Evolutionary conservation across 2,329 filamentous ascomycete species (phyloP).

Genomic region (Samsoniella hepiali): DNA sequence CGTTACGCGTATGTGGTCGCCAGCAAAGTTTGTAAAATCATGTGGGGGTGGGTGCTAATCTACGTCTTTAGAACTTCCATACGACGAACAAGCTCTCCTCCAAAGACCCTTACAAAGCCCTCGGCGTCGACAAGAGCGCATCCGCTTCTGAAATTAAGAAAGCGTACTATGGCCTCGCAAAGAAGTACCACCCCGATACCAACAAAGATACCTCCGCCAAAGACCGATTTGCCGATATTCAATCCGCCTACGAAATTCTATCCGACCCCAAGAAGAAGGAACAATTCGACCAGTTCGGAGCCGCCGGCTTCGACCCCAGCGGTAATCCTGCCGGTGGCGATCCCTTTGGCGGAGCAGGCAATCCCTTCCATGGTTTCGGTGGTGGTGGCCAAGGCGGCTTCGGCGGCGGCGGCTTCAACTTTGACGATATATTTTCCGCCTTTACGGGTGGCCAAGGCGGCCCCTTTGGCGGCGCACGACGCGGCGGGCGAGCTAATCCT

Average conservation of each 20-base stretch:
- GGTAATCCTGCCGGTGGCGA: constrained; percentile 59
- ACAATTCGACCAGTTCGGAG: constrained; percentile 86
- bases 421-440: constrained; percentile 91
- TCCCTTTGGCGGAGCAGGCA: constrained; percentile 61
- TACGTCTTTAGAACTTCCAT: constrained; percentile 52
- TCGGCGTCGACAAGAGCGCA: constrained; percentile 82
- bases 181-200: constrained; percentile 96
- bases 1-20: constrained; percentile 29
- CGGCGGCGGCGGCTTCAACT: constrained; percentile 82
- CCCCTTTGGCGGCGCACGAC: constrained; percentile 50
- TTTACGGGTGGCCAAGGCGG: constrained; percentile 60
- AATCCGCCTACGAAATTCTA: constrained; percentile 89
- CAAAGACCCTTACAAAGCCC: constrained; percentile 80
- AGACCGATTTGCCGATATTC: constrained; percentile 89
- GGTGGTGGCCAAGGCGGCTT: constrained; percentile 64
- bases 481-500: constrained; percentile 55
- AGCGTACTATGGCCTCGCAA: constrained; percentile 94
- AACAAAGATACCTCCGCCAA: constrained; percentile 95
- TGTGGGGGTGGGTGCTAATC: constrained; percentile 11
- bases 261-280: constrained; percentile 92
- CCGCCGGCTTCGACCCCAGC: constrained; percentile 80
- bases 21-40: background rate
- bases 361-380: constrained; percentile 60
- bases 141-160: constrained; percentile 90
- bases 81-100: constrained; percentile 53